A percentile compares a stretch with the other conserved stretches of the same genome.
Conservation (phyloP, 352 stramenopile genomes). For the Phytophthora foliorum region DNA sequence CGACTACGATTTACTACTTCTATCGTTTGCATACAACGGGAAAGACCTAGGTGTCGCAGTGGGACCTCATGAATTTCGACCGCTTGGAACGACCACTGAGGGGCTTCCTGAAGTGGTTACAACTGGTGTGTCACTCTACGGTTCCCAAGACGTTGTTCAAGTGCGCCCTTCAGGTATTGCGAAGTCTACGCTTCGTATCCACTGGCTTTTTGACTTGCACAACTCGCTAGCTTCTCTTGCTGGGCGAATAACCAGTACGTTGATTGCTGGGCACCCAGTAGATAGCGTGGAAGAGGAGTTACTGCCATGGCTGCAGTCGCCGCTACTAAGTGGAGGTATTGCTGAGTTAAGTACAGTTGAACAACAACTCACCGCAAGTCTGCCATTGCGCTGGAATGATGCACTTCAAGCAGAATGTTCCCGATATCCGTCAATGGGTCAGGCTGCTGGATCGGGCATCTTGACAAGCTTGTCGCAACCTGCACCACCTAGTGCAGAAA, state of each 20-base stretch:
- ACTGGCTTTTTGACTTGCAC: slow-evolving; percentile 88
- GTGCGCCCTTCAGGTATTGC: slow-evolving; percentile 76
- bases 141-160: slow-evolving; percentile 77
- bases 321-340: slow-evolving; percentile 80
- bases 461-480: slow-evolving; percentile 15
- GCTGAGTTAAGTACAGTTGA: slow-evolving; percentile 16
- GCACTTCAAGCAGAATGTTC: slow-evolving; percentile 45
- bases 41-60: slow-evolving; percentile 64
- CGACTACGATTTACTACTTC: slow-evolving; percentile 78
- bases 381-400: slow-evolving; percentile 47
- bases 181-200: slow-evolving; percentile 81
- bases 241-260: slow-evolving; percentile 68
- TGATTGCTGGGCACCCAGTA: slow-evolving; percentile 82
- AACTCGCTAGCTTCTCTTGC: slow-evolving; percentile 79
- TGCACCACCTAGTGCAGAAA: slow-evolving; percentile 12
- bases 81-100: slow-evolving; percentile 41
- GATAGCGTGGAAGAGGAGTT: slow-evolving; percentile 86
- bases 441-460: slow-evolving; percentile 10
- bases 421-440: slow-evolving; percentile 29
- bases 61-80: slow-evolving; percentile 48
- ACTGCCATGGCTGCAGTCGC: slow-evolving; percentile 85
- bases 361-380: slow-evolving; percentile 1
- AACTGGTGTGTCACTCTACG: slow-evolving; percentile 76
- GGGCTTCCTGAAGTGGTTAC: slow-evolving; percentile 50
- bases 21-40: slow-evolving; percentile 84